Evolutionary conservation across 257 asterid genomes (phyloP).

Genomic region (Solanum medicagineum): DNA sequence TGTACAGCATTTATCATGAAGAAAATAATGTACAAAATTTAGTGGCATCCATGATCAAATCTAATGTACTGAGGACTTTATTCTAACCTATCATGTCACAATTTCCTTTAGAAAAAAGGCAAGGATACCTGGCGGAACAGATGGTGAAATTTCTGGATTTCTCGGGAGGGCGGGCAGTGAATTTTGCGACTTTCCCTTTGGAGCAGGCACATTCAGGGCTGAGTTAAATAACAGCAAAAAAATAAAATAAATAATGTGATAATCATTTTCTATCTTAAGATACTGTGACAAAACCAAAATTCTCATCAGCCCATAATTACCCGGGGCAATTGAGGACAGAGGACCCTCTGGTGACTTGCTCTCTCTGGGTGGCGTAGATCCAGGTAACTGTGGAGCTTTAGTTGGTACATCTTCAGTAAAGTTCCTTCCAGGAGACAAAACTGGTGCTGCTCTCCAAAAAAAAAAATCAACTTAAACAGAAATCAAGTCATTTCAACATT

Average conservation of each 20-base stretch:
- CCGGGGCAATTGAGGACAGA: background rate
- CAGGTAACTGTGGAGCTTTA: conserved; percentile 19
- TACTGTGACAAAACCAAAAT: background rate
- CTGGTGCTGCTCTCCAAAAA: conserved; percentile 34
- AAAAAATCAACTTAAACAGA: conserved; percentile 9
- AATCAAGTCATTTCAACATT: background rate
- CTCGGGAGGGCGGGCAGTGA: conserved; percentile 19
- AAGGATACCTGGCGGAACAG: conserved; percentile 33
- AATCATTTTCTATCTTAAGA: background rate
- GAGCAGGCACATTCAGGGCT: conserved; percentile 22
- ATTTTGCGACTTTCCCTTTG: conserved; percentile 14
- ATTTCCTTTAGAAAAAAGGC: background rate
- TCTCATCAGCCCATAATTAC: background rate
- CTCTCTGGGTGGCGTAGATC: conserved; percentile 28
- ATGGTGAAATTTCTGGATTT: conserved; percentile 24
- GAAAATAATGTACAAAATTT: background rate
- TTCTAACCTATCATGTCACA: background rate
- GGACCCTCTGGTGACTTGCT: conserved; percentile 24
- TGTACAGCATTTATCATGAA: background rate
- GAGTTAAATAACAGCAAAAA: background rate
- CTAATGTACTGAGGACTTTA: background rate
- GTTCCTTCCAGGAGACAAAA: conserved; percentile 27
- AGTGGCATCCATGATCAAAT: background rate
- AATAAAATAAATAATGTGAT: background rate
- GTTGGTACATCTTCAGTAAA: conserved; percentile 29